These are phyloP conservation scores for Pyricularia pennisetigena DNA, from an alignment of 2,329 filamentous ascomycete genomes.

Conservation along the genomic window DNA sequence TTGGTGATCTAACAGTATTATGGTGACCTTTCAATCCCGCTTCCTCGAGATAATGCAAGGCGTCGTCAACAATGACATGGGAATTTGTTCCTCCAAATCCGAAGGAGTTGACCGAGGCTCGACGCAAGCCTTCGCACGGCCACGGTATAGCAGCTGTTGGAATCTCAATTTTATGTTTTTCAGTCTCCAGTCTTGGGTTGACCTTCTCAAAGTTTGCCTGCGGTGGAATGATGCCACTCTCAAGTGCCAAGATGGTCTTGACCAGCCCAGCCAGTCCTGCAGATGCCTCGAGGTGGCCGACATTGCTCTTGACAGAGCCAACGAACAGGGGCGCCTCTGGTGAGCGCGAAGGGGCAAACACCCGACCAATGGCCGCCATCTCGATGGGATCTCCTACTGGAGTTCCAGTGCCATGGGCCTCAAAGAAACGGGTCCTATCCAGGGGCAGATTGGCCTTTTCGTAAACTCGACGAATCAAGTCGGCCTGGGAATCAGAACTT, in stretches of 20 bases:
- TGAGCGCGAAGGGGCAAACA: conserved; percentile 12
- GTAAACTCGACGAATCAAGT: conserved; percentile 23
- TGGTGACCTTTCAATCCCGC: conserved; percentile 5
- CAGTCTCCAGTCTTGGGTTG: conserved; percentile 9
- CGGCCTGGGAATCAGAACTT: conserved; percentile 19
- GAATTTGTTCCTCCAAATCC: conserved; percentile 21
- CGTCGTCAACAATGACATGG: conserved; percentile 18
- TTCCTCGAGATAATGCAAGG: conserved; percentile 8
- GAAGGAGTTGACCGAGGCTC: conserved; percentile 18
- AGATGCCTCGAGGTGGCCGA: conserved; percentile 21
- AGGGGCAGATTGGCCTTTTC: conserved; percentile 13
- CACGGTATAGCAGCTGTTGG: conserved; percentile 14
- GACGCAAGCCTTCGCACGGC: conserved; percentile 11
- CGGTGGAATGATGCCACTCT: conserved; percentile 16
- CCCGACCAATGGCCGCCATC: conserved; percentile 17
- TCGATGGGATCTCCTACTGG: conserved; percentile 28
- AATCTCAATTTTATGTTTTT: conserved; percentile 9
- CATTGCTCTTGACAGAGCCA: conserved; percentile 12
- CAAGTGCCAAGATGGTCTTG: conserved; percentile 16
- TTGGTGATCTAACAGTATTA: not conserved
- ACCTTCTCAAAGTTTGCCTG: conserved; percentile 13
- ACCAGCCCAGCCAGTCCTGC: conserved; percentile 17
- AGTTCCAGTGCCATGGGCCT: conserved; percentile 32
- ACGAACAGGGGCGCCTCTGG: conserved; percentile 12
- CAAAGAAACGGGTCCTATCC: conserved; percentile 13